Evolutionary conservation across 257 asterid species (phyloP), one percentile per base, ranked within the genome.

Genomic region (Dorcoceras hygrometricum): DNA sequence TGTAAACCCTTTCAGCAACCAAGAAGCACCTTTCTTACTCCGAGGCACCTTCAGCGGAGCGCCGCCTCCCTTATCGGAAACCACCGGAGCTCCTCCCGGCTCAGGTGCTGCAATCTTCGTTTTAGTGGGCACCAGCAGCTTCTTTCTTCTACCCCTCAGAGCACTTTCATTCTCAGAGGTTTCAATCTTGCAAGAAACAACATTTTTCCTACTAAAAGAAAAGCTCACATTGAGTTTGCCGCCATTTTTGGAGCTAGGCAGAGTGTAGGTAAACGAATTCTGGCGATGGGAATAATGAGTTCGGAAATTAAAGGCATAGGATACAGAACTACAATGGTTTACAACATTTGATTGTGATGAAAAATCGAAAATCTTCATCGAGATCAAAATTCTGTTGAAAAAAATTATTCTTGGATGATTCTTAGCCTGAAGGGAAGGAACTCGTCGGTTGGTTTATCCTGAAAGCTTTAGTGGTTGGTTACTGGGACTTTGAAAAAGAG

Each of bases 41-140:
- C 26, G 19, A 69, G 48, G 71, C 29, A 65, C 73, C 50, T 60
- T 65, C 57, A 46, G 66, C 51, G 74, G 76, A 67, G 14, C 57
- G 36, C 78, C 76, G 39, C 76, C 11, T 31, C 59, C 72, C 57
- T 46, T 65, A 23, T 69, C 89, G 20, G 88, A 72, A 70, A 86
- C 73, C 25, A 80, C 59, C 28, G 96, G 96, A 1, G 89, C 90
- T 57, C 84, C 84, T 65, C 82, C 85, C 2, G 87, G 81, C 56
- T 78, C 85, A 28, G 97, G 97, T 20, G 71, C 76, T 27, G 69
- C 62, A 34, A 84, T 74, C 59, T 65, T 75, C 23, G 71, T 39
- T 48, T 56, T 67, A 3, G 23, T 56, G 31, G 63, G 73, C 20
- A 19, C 22, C 50, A 58, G 66, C 29, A 66, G 34, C 10, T 18